These are phyloP conservation scores for Penicillium psychrofluorescens DNA, from an alignment of 495 filamentous ascomycete genomes.

Conservation along the genomic window DNA sequence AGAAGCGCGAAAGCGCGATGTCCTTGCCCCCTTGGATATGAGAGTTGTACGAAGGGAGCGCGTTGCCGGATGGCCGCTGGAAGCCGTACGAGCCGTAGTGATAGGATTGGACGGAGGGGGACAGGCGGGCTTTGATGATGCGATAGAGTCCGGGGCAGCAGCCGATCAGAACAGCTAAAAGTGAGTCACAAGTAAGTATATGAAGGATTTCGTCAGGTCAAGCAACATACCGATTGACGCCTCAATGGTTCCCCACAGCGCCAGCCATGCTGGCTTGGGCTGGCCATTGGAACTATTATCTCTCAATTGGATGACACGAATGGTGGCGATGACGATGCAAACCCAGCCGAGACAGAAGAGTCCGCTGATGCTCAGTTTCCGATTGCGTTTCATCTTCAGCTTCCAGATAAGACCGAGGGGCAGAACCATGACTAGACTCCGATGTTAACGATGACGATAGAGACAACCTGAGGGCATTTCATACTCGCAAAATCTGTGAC, in stretches of 20 bases:
- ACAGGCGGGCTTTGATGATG: constrained; percentile 6
- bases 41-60: constrained; percentile 4
- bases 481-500: constrained; percentile 38
- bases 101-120: constrained; percentile 7
- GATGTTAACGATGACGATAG: neutral
- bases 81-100: constrained; percentile 7
- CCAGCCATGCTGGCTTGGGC: constrained; percentile 17
- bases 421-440: constrained; percentile 39
- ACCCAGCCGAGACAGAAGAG: constrained; percentile 44
- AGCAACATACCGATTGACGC: constrained; percentile 12
- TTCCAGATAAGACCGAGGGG: constrained; percentile 43
- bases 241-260: constrained; percentile 21
- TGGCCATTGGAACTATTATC: constrained; percentile 1
- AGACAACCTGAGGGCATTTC: neutral
- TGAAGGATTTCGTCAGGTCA: neutral
- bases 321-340: constrained; percentile 43
- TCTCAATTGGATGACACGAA: constrained; percentile 34
- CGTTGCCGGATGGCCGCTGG: neutral
- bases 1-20: neutral
- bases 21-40: neutral
- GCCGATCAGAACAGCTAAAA: constrained; percentile 12
- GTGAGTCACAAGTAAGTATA: neutral
- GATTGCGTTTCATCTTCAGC: constrained; percentile 32
- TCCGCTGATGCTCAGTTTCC: constrained; percentile 39
- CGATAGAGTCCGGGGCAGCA: constrained; percentile 17